Percentiles rank a stretch among this genome's conserved stretches.
Conservation (phyloP, 176 grass and related monocot species). For the Triticum urartu region DNA sequence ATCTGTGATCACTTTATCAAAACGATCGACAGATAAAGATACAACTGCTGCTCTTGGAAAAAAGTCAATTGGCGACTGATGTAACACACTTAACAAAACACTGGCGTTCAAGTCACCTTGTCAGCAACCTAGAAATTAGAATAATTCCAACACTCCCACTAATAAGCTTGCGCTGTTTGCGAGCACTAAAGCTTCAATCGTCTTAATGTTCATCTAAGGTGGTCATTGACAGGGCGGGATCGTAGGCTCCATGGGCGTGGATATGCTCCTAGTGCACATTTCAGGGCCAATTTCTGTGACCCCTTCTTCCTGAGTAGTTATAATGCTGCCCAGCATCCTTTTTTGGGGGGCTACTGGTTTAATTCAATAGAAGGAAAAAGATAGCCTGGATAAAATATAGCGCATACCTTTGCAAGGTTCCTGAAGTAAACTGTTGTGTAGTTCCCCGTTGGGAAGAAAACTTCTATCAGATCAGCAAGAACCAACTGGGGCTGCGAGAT, state of each 20-base stretch:
- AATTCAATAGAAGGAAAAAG: neutral
- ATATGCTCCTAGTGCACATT: conserved; percentile 62
- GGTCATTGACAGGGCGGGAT: conserved; percentile 74
- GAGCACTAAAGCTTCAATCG: conserved; percentile 6
- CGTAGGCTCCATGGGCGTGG: conserved; percentile 78
- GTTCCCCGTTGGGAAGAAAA: conserved; percentile 86
- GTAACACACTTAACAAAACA: conserved; percentile 7
- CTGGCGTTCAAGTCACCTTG: conserved; percentile 17
- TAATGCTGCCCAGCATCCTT: neutral
- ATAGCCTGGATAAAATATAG: conserved; percentile 9
- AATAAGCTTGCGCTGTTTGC: conserved; percentile 1
- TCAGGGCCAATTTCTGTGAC: conserved; percentile 54
- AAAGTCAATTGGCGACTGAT: neutral
- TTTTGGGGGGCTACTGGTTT: neutral
- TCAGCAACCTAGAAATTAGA: conserved; percentile 40
- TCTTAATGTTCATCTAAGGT: conserved; percentile 26
- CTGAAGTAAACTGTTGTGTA: conserved; percentile 81
- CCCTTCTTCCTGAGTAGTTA: conserved; percentile 69
- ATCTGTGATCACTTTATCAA: neutral
- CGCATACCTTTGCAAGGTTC: conserved; percentile 75
- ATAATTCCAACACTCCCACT: neutral
- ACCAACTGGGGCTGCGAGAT: conserved; percentile 89
- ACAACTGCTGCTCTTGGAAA: neutral
- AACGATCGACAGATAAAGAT: neutral
- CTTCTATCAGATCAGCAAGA: conserved; percentile 84